Evolutionary conservation across 345 rosid genomes (phyloP), one percentile per base, ranked within the genome.

Genomic region (Citrus reticulata): DNA sequence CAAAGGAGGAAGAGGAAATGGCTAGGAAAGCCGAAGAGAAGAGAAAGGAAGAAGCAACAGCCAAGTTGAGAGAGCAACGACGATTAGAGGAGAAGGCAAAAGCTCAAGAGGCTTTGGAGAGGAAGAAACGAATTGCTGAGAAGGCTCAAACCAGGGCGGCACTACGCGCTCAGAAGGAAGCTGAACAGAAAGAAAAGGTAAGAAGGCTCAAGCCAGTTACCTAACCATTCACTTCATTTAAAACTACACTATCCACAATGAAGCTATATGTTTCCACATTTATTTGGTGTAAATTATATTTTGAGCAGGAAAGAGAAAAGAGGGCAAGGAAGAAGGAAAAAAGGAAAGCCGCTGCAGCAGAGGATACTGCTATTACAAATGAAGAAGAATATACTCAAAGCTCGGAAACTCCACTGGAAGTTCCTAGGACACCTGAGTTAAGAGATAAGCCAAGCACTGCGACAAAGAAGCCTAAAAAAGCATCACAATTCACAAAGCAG

Each of bases 121-220:
- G 98, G 83, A 93, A 92, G 84, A 91, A 87, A 75, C 87, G 90
- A 77, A 89, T 42, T 54, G 92, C 89, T 2, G 98, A 92, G 61
- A 90, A 88, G 80, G 98, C 98, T 25, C 89, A 84, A 79, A 93
- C 95, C 59, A 87, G 94, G 83, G 97, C 93, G 75, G 89, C 80
- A 7, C 63, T 81, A 57, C 91, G 84, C 84, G 98, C 90, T 59
- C 89, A 85, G 72, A 93, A 88, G 86, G 98, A 92, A 87, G 91
- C 97, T 49, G 98, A 91, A 82, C 85, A 81, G 88, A 86, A 86
- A 73, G 95, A 91, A 84, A 92, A 86, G 95, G 98, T 93, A 80
- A 85, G 77, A 83, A 39, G 16, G 51, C 51, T 68, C 68, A 68
- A 25, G 32, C 61, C 42, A 46, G 24, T 66, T 51, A 62, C 51